Evolutionary conservation across 345 rosid genomes (phyloP), one percentile per base, ranked within the genome.

Genomic region (Euclidium syriacum): DNA sequence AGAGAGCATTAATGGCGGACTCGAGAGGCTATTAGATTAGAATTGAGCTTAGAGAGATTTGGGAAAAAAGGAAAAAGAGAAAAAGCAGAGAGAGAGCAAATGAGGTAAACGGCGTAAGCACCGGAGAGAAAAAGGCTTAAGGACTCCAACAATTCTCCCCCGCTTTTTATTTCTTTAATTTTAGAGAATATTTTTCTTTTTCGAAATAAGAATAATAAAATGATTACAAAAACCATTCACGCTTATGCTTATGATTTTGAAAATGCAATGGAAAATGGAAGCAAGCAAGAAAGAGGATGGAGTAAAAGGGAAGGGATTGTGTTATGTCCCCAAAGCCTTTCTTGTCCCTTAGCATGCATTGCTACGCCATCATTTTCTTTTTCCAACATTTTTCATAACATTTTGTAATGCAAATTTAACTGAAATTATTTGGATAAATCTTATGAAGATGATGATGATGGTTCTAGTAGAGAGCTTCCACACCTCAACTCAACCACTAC

Each of bases 341-440:
- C 39, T 62, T 70, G 74, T 70, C 74, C 74, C 74, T 19, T 24
- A 46, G 68, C 73, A 69, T 69, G 73, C 73, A 26, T 2, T 52
- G 14, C 49, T 52, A 52, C 55, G 42, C 56, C 61, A 69, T 69
- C 67, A 69, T 61, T 55, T 17, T 2, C 29, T 54, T 27, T 50
- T 33, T 20, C 2, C 10, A n/a, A n/a, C n/a, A n/a, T 3, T 34
- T 49, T 5, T 6, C 7, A 2, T 22, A 20, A n/a, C 17, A 34
- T 29, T 32, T 0, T 2, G 3, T 38, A 12, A 11, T 5, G 8
- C 1, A 10, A 48, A 24, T n/a, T 6, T 23, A 4, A 47, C 46
- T 18, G 7, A 50, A 41, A 54, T 33, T 5, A 65, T 52, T 22
- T 40, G 10, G 16, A 2, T 9, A 32, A 39, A 39, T 58, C 40